Conservation (phyloP, 192 early-diverging fungal genomes). For the Gigaspora rosea region DNA sequence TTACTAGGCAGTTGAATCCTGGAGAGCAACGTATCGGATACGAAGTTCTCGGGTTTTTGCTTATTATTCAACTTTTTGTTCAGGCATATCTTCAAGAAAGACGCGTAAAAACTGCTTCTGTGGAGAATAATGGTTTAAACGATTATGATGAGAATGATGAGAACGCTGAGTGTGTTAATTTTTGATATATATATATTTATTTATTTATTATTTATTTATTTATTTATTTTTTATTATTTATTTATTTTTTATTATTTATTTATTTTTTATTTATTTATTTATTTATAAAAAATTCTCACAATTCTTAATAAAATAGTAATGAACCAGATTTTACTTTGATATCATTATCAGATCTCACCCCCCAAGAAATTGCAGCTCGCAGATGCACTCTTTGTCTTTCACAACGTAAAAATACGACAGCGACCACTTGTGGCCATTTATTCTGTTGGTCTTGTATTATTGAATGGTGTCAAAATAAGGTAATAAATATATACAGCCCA, state of each 20-base stretch:
- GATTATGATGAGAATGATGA: constrained; percentile 37
- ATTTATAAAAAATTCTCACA: background rate
- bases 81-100: constrained; percentile 51
- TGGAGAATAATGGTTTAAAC: background rate
- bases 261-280: background rate
- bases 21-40: constrained; percentile 78
- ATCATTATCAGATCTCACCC: constrained; percentile 38
- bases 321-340: constrained; percentile 16
- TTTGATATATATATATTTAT: background rate
- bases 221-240: background rate
- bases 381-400: constrained; percentile 91
- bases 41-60: constrained; percentile 82
- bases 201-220: background rate
- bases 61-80: constrained; percentile 71
- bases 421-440: constrained; percentile 92
- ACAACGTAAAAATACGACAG: constrained; percentile 70
- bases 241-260: background rate
- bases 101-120: background rate
- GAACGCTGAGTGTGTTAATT: constrained; percentile 23
- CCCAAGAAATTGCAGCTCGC: constrained; percentile 45
- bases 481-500: constrained; percentile 28
- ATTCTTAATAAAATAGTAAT: background rate
- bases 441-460: constrained; percentile 95
- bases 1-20: constrained; percentile 72
- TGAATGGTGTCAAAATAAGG: constrained; percentile 92